These are phyloP conservation scores for Fraxinus quadrangulata DNA, from an alignment of 257 asterid species.

Conservation along the genomic window DNA sequence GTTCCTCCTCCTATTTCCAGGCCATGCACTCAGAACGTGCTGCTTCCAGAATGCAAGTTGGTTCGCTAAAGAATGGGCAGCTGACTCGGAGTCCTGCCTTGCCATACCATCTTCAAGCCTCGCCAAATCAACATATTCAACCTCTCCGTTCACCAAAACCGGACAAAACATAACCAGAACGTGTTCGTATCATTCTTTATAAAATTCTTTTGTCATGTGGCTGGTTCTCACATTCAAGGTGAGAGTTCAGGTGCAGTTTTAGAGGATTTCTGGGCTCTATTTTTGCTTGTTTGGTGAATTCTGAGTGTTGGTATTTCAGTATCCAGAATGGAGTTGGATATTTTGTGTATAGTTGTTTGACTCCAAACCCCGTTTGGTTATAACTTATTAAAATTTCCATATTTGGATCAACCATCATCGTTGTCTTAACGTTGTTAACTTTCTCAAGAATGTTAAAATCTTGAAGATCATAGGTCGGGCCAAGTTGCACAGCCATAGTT, in stretches of 20 bases:
- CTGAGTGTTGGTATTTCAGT: constrained; percentile 16
- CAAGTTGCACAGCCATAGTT: background rate
- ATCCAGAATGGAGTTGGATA: constrained; percentile 24
- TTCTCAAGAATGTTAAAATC: background rate
- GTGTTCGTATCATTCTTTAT: constrained; percentile 19
- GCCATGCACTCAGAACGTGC: constrained; percentile 53
- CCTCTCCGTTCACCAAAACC: constrained; percentile 50
- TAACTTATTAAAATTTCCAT: background rate
- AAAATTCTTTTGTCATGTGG: constrained; percentile 2
- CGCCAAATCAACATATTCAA: constrained; percentile 41
- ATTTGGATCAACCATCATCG: background rate
- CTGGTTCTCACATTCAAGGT: constrained; percentile 19
- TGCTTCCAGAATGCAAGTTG: constrained; percentile 35
- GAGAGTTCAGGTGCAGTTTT: constrained; percentile 7
- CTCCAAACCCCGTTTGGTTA: background rate
- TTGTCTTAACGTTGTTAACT: background rate
- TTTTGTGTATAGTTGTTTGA: constrained; percentile 17
- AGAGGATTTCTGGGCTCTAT: constrained; percentile 24
- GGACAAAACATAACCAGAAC: constrained; percentile 24
- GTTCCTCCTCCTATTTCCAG: constrained; percentile 59
- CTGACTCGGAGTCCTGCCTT: constrained; percentile 47
- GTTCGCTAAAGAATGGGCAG: constrained; percentile 36
- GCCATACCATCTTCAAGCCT: constrained; percentile 45
- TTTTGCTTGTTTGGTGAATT: constrained; percentile 10
- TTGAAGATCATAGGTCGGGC: background rate